Base-by-base conservation (phyloP, 331 rosid genomes). In the Dryas integrifolia region DNA sequence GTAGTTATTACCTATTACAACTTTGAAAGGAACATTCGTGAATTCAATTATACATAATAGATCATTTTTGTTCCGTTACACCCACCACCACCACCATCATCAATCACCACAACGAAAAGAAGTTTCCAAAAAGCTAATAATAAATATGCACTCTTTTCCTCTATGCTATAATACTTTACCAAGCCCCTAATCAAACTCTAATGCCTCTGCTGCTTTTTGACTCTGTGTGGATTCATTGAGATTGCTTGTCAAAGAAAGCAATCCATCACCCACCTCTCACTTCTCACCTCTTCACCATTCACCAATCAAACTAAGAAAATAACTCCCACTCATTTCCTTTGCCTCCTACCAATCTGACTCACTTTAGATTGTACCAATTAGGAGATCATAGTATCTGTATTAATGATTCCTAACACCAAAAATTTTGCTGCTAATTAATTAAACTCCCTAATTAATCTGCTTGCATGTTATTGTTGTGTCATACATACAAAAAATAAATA, bases 181-280 rank as follows among this genome's bases (percentile, higher is more conserved):
- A 77, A 83, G 16, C 73, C 73, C 75, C 82, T 79, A 85, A 83
- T 86, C 87, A 83, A 84, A 80, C 84, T 70, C 64, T 65, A 60
- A 47, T 50, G 73, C 73, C 9, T 70, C 66, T 4, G 40, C 45
- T 41, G 7, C 43, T 77, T 79, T 79, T 76, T 77, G 71, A 71
- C 72, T 51, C 13, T 24, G 0, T 41, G 51, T 30, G 35, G 35
- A 30, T 30, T 30, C 16, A 12, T 26, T 58, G 58, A 69, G 86
- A 79, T 86, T 81, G 67, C 88, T 88, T 83, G 80, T 35, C 47
- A 82, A 88, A 82, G 68, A 82, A 70, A 77, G 81, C 41, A 49
- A n/a, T 40, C 48, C 2, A 8, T 9, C 24, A 41, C 60, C 73
- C 67, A 77, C 67, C 77, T 55, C 70, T 30, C 65, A 16, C 6